These are phyloP conservation scores for Coffea eugenioides DNA, from an alignment of 257 asterid species.

Conservation along the genomic window DNA sequence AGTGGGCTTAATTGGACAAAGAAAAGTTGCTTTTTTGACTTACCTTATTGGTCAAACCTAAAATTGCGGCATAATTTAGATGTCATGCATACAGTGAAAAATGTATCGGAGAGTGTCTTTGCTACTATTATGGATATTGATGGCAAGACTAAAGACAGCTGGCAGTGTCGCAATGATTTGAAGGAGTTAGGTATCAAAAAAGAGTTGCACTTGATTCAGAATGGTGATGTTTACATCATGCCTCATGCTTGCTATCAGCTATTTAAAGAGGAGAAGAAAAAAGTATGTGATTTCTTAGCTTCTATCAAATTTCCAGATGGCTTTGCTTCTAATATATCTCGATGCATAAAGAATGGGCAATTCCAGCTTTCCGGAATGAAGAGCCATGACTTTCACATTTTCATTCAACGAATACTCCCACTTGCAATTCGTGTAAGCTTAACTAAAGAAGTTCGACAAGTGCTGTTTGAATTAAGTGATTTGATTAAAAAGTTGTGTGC, in stretches of 20 bases:
- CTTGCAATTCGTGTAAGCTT: too few species aligned
- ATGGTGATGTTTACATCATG: not conserved
- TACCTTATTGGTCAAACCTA: not conserved
- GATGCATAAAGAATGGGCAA: not conserved
- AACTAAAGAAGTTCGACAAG: not conserved
- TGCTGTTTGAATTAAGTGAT: not conserved
- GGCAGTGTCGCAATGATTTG: slow-evolving; percentile 11
- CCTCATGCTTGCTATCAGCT: not conserved
- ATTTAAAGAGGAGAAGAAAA: not conserved
- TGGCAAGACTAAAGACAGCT: slow-evolving; percentile 10
- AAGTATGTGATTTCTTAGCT: not conserved
- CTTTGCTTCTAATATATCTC: slow-evolving; percentile 16
- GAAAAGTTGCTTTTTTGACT: not conserved
- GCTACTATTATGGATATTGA: slow-evolving; percentile 11
- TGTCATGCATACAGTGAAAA: slow-evolving; percentile 15
- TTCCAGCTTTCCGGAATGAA: not conserved
- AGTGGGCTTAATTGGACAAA: not conserved
- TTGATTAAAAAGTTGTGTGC: not conserved
- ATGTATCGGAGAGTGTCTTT: not conserved
- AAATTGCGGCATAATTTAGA: not conserved
- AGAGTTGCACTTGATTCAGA: not conserved
- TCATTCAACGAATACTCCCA: too few species aligned
- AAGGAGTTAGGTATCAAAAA: not conserved
- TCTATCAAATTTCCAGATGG: slow-evolving; percentile 16
- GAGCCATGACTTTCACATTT: not conserved